A percentile compares a stretch with the other conserved stretches of the same genome.
Conservation (phyloP, 805 yeast genomes). For the Pichia thaimueangensis region DNA sequence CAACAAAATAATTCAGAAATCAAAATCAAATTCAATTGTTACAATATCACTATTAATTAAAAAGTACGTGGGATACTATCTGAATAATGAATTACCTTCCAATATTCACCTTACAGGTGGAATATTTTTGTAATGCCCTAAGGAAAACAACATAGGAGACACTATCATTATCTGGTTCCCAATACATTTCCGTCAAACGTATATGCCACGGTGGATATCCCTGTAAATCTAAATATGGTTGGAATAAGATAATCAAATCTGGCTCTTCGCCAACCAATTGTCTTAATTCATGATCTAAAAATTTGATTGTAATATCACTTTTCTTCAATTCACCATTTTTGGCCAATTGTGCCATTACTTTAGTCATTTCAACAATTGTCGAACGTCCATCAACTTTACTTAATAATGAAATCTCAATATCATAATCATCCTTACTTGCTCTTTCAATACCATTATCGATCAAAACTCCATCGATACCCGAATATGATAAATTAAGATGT, state of each 20-base stretch:
- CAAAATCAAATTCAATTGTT: too few species aligned
- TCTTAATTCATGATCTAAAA: slow-evolving; percentile 66
- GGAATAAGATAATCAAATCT: slow-evolving; percentile 76
- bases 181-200: slow-evolving; percentile 81
- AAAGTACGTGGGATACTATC: too few species aligned
- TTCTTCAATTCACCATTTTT: slow-evolving; percentile 51
- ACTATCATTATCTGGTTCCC: slow-evolving; percentile 80
- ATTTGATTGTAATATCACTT: slow-evolving; percentile 64
- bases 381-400: slow-evolving; percentile 82
- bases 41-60: too few species aligned
- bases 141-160: slow-evolving; percentile 80
- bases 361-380: slow-evolving; percentile 81
- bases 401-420: slow-evolving; percentile 59
- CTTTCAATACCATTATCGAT: slow-evolving; percentile 23
- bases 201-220: slow-evolving; percentile 99
- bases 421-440: slow-evolving; percentile 27
- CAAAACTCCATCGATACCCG: slow-evolving; percentile 33
- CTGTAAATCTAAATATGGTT: slow-evolving; percentile 81
- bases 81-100: slow-evolving; percentile 39
- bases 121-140: slow-evolving; percentile 66
- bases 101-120: slow-evolving; percentile 79
- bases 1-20: too few species aligned
- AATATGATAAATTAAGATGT: slow-evolving; percentile 48
- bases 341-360: slow-evolving; percentile 75
- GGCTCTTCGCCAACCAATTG: slow-evolving; percentile 89